Base-by-base conservation (phyloP, 2,329 filamentous ascomycete species). In the Fulvia fulva region DNA sequence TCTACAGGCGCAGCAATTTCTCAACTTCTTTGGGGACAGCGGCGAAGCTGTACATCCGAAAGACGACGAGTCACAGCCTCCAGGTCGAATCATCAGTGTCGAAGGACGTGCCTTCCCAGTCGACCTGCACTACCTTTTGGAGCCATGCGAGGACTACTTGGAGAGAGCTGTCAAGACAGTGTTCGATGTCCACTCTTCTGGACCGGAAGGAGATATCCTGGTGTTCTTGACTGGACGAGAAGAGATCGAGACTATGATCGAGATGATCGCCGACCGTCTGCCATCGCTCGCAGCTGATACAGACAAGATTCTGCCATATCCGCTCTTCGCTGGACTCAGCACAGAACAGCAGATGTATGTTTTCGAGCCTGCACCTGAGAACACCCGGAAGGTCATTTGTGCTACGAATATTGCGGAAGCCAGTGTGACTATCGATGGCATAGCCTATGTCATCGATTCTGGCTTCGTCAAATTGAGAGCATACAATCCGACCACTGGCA, bases 341-440 rank as follows among this genome's bases (percentile, higher is more conserved):
- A 91, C 88, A 8, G 92, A 97, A 63, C 87, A 97, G 69, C 94
- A 97, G 71, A 93, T 96, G 85, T 92, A 92, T 64, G 88, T 97
- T 43, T 97, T 97, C 71, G 91, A 96, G 67, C 86, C 88, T 55
- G 79, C 91, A 1, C 86, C 90, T 0, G 86, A 90, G 60, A 87
- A 92, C 59, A 92, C 87, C 1, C 84, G 94, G 44, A 97, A 97
- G 71, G 89, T 97, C 41, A 89, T 99, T 34, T 87, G 97, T 64
- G 88, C 90, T 3, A 97, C 94, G 58, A 97, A 97, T 71, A 97
- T 97, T 63, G 91, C 94, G 12, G 94, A 99, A 77, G 93, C 94
- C 4, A 96, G 91, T 1, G 88, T 99, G 45, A 97, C 94, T 16
- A 95, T 97, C 56, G 87, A 94, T 54, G 91, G 91, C 2, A 92